Evolutionary conservation across 2,329 filamentous ascomycete genomes (phyloP), one percentile per base, ranked within the genome.

Genomic region (Aspergillus sergii): DNA sequence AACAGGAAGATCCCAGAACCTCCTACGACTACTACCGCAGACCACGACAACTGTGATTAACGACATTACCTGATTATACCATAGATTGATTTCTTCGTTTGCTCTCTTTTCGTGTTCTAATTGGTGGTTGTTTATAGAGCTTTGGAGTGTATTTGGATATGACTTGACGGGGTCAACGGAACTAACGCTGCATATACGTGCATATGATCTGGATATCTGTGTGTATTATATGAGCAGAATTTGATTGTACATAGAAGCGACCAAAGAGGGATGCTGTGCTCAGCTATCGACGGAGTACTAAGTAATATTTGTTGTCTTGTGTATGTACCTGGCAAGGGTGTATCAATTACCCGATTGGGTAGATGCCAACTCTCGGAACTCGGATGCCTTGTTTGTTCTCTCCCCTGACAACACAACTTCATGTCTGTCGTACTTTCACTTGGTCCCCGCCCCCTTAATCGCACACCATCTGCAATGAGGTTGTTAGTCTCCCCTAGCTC

Each of bases 21-120:
- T 77, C 76, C 16, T 78, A 79, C 61, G 76, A 78, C 11, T 65
- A 73, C 41, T 78, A 75, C 61, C 74, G 76, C 14, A 60, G 55
- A 28, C 50, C 64, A 54, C 65, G 70, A 54, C 74, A 63, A 60
- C 63, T 54, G 23, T 23, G 28, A 36, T 26, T 53, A 41, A 57
- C 28, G 48, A 61, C 14, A 26, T 50, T 48, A 34, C 19, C 23
- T 28, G 39, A 28, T 16, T 39, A 50, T 59, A 56, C 39, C 36
- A 43, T 62, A 50, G 21, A 48, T 51, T 45, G 46, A 21, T 41
- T 46, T 57, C 36, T 62, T 41, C 28, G 48, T 23, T 34, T 48
- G 10, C 45, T n/a, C 43, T 45, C n/a, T 45, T 56, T 54, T 30
- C 26, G 6, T 28, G 6, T 28, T 28, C 0, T 28, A 28, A 30